Conservation (phyloP, 2,329 filamentous ascomycete species). For the Macroventuria anomochaeta region DNA sequence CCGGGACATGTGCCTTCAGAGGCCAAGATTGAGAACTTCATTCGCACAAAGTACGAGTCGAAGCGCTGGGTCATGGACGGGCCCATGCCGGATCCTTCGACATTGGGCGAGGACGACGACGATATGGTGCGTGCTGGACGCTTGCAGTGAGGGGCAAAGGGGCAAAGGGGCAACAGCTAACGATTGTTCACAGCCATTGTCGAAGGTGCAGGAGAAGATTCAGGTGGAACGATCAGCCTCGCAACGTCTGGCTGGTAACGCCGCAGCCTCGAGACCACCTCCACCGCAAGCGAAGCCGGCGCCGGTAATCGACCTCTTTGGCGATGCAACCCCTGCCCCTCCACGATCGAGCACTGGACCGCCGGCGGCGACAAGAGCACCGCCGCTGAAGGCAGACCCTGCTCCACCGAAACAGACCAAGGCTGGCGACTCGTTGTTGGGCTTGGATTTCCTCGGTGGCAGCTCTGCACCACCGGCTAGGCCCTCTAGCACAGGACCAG, state of each 20-base stretch:
- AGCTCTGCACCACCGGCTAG: slow-evolving; percentile 72
- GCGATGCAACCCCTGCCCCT: slow-evolving; percentile 71
- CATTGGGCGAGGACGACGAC: slow-evolving; percentile 81
- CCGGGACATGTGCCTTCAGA: slow-evolving; percentile 91
- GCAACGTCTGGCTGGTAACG: slow-evolving; percentile 54
- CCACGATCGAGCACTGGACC: slow-evolving; percentile 77
- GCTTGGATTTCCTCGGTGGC: slow-evolving; percentile 84
- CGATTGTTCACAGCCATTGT: slow-evolving; percentile 60
- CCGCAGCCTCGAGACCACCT: slow-evolving; percentile 37
- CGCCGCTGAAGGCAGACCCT: slow-evolving; percentile 70
- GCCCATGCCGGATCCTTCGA: slow-evolving; percentile 88
- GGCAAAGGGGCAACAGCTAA: too few relatives aligned
- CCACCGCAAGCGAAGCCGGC: slow-evolving; percentile 49
- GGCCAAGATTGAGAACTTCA: slow-evolving; percentile 99
- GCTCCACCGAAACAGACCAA: slow-evolving; percentile 68
- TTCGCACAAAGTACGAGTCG: slow-evolving; percentile 97
- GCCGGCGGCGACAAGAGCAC: slow-evolving; percentile 57
- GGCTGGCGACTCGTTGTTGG: slow-evolving; percentile 82
- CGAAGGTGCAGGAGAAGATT: slow-evolving; percentile 72
- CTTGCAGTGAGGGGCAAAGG: slow-evolving; percentile 33
- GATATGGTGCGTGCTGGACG: slow-evolving; percentile 68
- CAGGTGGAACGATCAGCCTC: slow-evolving; percentile 68
- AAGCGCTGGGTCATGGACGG: slow-evolving; percentile 99
- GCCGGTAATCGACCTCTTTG: slow-evolving; percentile 75
- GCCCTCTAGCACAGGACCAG: slow-evolving; percentile 79